phyloP scores from a whole-genome alignment of 345 rosid species.

The Aquilaria sinensis region DNA sequence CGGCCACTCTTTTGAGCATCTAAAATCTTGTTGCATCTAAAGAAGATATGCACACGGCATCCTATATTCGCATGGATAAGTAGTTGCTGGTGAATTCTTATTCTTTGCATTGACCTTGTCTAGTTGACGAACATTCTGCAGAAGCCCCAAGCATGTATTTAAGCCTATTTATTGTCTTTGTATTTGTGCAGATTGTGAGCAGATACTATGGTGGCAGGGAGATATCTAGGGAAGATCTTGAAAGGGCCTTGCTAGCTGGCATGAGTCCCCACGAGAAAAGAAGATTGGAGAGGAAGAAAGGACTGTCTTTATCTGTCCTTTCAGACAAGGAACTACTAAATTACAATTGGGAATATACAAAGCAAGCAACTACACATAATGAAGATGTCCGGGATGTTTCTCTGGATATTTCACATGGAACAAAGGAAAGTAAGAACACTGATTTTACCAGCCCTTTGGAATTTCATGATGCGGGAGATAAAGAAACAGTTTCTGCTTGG shows the following conservation, averaged over 20 bases:
- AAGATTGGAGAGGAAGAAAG: slow-evolving; percentile 60
- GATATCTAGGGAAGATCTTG: slow-evolving; percentile 73
- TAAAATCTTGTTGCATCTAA: no score
- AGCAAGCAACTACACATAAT: slow-evolving; percentile 11
- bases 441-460: slow-evolving; percentile 12
- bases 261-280: slow-evolving; percentile 89
- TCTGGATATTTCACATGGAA: slow-evolving; percentile 2
- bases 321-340: slow-evolving; percentile 25
- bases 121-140: no score
- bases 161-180: background rate
- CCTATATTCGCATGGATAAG: no score
- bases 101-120: no score
- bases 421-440: slow-evolving; percentile 16
- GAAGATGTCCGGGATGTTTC: slow-evolving; percentile 11
- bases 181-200: slow-evolving; percentile 45
- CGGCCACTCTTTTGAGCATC: no score
- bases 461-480: slow-evolving; percentile 16
- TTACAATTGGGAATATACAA: slow-evolving; percentile 5
- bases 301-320: slow-evolving; percentile 24
- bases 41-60: no score
- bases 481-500: slow-evolving; percentile 10
- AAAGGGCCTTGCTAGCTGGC: slow-evolving; percentile 77
- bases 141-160: background rate
- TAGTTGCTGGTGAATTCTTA: no score
- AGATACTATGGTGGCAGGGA: slow-evolving; percentile 91